Conservation (phyloP, 306 rosid genomes). For the Cucumis melo region DNA sequence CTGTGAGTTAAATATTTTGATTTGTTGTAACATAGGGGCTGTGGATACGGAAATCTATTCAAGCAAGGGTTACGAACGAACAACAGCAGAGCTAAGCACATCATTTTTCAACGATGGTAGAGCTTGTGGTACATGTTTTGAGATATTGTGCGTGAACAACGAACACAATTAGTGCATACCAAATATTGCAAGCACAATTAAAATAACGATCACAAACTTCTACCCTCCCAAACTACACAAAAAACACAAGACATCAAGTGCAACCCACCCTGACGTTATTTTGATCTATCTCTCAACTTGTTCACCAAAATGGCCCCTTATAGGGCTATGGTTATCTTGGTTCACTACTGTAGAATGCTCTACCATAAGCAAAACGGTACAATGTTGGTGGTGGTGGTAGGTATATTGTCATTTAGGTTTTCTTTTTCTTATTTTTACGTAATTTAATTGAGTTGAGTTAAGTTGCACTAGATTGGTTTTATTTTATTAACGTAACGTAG, state of each 20-base stretch:
- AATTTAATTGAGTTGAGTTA: no score
- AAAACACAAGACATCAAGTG: constrained; percentile 31
- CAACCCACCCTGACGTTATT: constrained; percentile 52
- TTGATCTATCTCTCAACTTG: constrained; percentile 51
- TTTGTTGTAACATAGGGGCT: constrained; percentile 30
- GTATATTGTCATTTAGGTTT: no score
- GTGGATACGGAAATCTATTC: constrained; percentile 53
- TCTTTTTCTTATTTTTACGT: no score
- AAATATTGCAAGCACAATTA: constrained; percentile 15
- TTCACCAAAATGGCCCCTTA: constrained; percentile 25
- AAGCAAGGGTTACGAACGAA: constrained; percentile 64
- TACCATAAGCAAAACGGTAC: constrained; percentile 28
- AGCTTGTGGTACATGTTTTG: constrained; percentile 45
- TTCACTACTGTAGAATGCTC: constrained; percentile 18
- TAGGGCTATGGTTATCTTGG: constrained; percentile 44
- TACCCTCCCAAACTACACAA: constrained; percentile 45
- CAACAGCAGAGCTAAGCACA: constrained; percentile 46
- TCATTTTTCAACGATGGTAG: constrained; percentile 43
- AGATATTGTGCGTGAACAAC: constrained; percentile 26
- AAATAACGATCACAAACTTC: constrained; percentile 41
- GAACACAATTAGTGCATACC: constrained; percentile 35
- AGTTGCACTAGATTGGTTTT: no score
- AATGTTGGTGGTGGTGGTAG: constrained; percentile 57
- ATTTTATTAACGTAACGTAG: no score
- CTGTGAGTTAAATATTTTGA: no score